These are phyloP conservation scores for Cystoisospora suis DNA, from an alignment of 169 alveolate species.

Conservation along the genomic window DNA sequence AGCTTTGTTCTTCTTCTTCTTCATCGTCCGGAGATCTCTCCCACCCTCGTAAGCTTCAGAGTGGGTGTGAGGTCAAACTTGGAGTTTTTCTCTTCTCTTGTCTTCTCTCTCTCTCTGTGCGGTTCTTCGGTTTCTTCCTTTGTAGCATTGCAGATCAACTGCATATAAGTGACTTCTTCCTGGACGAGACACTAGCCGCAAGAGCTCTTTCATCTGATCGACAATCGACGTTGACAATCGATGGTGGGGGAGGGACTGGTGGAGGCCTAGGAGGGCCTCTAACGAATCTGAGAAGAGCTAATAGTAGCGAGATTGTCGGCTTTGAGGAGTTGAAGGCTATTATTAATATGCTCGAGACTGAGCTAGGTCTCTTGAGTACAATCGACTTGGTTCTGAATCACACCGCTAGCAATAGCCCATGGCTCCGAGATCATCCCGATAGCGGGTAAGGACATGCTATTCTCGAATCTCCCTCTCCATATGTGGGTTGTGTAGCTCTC, in stretches of 20 bases:
- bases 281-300: neutral
- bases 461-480: neutral
- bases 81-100: too few relatives aligned
- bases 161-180: conserved; percentile 32
- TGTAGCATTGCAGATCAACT: conserved; percentile 31
- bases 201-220: neutral
- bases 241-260: neutral
- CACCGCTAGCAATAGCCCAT: conserved; percentile 87
- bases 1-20: too few relatives aligned
- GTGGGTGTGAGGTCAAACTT: too few relatives aligned
- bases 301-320: conserved; percentile 20
- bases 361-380: conserved; percentile 82
- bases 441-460: conserved; percentile 72
- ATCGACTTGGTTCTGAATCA: conserved; percentile 92
- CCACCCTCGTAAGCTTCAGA: too few relatives aligned
- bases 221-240: neutral
- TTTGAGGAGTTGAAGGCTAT: conserved; percentile 60
- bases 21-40: too few relatives aligned
- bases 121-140: neutral
- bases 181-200: neutral
- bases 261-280: neutral
- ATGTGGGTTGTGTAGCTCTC: neutral
- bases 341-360: conserved; percentile 73
- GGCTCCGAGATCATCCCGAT: conserved; percentile 88
- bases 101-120: neutral